These are phyloP conservation scores for Aspergillus panamensis DNA, from an alignment of 495 filamentous ascomycete species.

Conservation along the genomic window DNA sequence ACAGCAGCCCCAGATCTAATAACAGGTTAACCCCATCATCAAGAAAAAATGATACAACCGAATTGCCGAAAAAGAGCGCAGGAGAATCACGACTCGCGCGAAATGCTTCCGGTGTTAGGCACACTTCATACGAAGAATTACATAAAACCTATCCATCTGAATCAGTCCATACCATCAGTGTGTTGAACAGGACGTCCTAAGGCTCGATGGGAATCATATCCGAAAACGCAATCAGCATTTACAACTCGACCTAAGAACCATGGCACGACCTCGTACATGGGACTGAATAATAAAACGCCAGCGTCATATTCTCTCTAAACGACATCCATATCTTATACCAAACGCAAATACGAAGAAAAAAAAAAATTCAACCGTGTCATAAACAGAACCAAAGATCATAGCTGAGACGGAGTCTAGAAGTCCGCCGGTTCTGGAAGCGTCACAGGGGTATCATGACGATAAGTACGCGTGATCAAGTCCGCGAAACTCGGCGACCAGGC, in stretches of 20 bases:
- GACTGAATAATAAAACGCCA: background rate
- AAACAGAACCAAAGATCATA: background rate
- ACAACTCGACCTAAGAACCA: background rate
- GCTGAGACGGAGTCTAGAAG: conserved; percentile 13
- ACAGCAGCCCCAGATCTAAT: conserved; percentile 10
- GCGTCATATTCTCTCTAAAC: background rate
- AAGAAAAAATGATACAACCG: too few species aligned
- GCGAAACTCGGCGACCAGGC: conserved; percentile 43
- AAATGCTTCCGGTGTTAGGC: too few species aligned
- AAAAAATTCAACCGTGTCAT: background rate
- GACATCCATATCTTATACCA: background rate
- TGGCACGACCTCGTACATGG: too few species aligned
- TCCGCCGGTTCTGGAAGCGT: conserved; percentile 26
- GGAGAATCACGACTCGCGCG: too few species aligned
- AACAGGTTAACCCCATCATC: background rate
- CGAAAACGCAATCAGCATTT: background rate
- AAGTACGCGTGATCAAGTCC: conserved; percentile 30
- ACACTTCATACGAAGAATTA: too few species aligned
- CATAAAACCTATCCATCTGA: too few species aligned
- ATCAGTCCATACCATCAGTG: too few species aligned
- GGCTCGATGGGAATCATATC: background rate
- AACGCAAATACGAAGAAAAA: background rate
- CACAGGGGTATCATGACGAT: conserved; percentile 30
- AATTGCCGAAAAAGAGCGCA: too few species aligned
- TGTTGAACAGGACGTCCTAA: too few species aligned